These are phyloP conservation scores for Lepiota venenata DNA, from an alignment of 768 basidiomycete genomes.

Conservation along the genomic window DNA sequence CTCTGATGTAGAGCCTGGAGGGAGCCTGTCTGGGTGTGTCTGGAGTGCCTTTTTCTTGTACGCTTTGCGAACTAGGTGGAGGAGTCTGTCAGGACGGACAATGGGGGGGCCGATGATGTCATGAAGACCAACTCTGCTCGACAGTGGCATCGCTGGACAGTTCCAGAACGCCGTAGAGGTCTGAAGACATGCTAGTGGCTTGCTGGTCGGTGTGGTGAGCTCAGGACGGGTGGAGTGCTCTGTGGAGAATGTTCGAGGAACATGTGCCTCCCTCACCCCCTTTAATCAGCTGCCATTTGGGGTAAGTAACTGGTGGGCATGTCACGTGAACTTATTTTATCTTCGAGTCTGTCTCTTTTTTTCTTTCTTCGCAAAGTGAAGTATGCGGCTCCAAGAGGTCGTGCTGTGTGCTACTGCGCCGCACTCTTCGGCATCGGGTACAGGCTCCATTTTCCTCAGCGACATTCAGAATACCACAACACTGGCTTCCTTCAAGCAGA, in stretches of 20 bases:
- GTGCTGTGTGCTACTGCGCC: slow-evolving; percentile 63
- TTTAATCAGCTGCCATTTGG: slow-evolving; percentile 1
- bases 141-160: slow-evolving; percentile 48
- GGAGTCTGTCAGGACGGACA: not conserved
- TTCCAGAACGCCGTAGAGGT: slow-evolving; percentile 65
- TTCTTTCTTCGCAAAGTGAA: not conserved
- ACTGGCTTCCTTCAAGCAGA: slow-evolving; percentile 88
- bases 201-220: slow-evolving; percentile 10
- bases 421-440: slow-evolving; percentile 38
- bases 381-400: slow-evolving; percentile 67
- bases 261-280: slow-evolving; percentile 21
- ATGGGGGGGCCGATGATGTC: not conserved
- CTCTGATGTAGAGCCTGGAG: slow-evolving; percentile 44
- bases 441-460: slow-evolving; percentile 71
- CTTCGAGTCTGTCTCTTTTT: slow-evolving; percentile 9
- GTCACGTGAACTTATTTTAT: not conserved
- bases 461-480: slow-evolving; percentile 76
- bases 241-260: slow-evolving; percentile 26
- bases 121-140: slow-evolving; percentile 57
- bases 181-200: slow-evolving; percentile 40
- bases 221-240: slow-evolving; percentile 5
- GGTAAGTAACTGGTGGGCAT: not conserved
- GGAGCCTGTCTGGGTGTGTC: slow-evolving; percentile 73
- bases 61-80: slow-evolving; percentile 39
- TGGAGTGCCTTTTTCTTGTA: slow-evolving; percentile 66